Base-by-base conservation (phyloP, 2,329 filamentous ascomycete species). In the Colletotrichum camelliae region DNA sequence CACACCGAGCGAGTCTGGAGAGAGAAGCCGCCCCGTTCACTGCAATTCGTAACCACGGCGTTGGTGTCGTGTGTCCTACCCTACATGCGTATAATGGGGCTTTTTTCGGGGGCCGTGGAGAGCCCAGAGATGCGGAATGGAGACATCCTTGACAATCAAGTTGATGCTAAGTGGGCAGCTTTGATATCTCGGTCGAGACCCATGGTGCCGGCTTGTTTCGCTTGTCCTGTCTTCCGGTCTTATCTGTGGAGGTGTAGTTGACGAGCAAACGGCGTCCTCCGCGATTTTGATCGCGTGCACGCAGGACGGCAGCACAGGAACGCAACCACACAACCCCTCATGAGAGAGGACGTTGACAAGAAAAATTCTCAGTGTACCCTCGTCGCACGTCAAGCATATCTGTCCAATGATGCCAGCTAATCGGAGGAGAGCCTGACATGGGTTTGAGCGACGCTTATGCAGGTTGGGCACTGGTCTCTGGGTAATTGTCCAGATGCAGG, bases 381-480 rank as follows among this genome's bases (percentile, higher is more conserved):
- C 60, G 31, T 72, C n/a, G 62, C 43, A 57, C 21, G 69, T 58
- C 70, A 72, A 65, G 29, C 43, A 62, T 27, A 37, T 60, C 61
- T 70, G 68, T 72, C 60, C 64, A 68, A 68, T 48, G 21, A 21
- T 64, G 27, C 27, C 48, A 74, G 64, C 74, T 64, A 74, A 76
- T 74, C 70, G 74, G 70, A 74, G 64, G 16, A 58, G 15, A 62
- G 21, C 70, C 70, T 73, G 64, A 52, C 48, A 73, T 61, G 74
- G 74, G 21, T 74, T 35, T 76, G 70, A 37, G 39, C 29, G 74
- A 76, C 74, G 74, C 74, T 76, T 76, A 76, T 76, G 74, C 74
- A 74, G 74, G 74, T 76, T 76, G 70, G 21, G 57, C 33, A 27
- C 64, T 72, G 62, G 73, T 75, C 33, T 65, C 72, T 73, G 70